Evolutionary conservation across 2,329 filamentous ascomycete species (phyloP).

Genomic region (Pseudocercospora fuligena): DNA sequence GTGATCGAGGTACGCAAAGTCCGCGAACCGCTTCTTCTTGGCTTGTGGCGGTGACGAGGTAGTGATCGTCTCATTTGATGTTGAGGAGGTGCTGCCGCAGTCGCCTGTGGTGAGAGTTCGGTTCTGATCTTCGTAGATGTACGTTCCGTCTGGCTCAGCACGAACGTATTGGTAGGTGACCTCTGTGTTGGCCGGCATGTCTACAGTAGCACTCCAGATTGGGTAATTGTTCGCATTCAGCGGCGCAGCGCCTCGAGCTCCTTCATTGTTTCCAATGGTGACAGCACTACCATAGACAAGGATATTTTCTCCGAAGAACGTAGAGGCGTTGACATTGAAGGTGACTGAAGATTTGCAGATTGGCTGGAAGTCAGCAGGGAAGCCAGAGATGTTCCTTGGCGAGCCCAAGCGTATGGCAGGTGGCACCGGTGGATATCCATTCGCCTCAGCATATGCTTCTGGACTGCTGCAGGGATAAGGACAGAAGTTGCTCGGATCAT

Average conservation of each 20-base stretch:
- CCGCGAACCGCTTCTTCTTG: constrained; percentile 32
- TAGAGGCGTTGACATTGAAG: constrained; percentile 42
- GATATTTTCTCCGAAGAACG: constrained; percentile 44
- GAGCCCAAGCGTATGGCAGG: constrained; percentile 64
- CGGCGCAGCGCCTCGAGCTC: constrained; percentile 36
- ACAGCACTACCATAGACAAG: constrained; percentile 39
- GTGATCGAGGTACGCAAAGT: constrained; percentile 22
- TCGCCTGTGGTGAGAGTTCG: constrained; percentile 40
- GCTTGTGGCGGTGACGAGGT: constrained; percentile 35
- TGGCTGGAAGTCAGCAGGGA: constrained; percentile 70
- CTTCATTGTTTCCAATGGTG: constrained; percentile 37
- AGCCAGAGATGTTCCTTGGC: constrained; percentile 70
- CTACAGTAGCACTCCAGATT: constrained; percentile 41
- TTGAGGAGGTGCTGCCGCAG: constrained; percentile 35
- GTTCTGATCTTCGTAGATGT: constrained; percentile 39
- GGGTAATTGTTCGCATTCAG: constrained; percentile 41
- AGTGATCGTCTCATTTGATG: constrained; percentile 38
- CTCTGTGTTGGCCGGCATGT: constrained; percentile 39
- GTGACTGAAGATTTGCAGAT: constrained; percentile 39
- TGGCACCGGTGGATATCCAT: constrained; percentile 63
- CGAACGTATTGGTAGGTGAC: constrained; percentile 42
- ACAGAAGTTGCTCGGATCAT: constrained; percentile 63
- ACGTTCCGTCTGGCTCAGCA: constrained; percentile 39
- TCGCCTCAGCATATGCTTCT: constrained; percentile 42
- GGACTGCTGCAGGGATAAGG: constrained; percentile 47